A percentile compares a stretch with the other conserved stretches of the same genome.
phyloP scores from a whole-genome alignment of 1,284 basidiomycete genomes.

The Fomitopsis pinicola region DNA sequence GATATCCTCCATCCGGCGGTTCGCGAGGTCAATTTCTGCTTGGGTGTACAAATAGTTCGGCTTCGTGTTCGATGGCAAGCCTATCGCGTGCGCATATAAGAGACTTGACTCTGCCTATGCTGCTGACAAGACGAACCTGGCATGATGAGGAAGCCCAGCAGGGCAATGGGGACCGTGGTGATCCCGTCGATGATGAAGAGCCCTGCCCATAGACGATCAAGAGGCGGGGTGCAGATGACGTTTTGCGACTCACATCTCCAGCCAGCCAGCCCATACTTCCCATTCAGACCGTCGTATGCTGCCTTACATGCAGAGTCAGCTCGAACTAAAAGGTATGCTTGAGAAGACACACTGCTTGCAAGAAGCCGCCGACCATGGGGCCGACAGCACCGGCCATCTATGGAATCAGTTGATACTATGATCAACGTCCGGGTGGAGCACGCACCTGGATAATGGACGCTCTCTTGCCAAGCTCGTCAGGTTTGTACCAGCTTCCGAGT shows the following conservation, averaged over 20 bases:
- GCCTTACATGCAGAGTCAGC: conserved; percentile 20
- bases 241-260: conserved; percentile 35
- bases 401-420: not conserved
- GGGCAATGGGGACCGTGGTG: conserved; percentile 38
- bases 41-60: conserved; percentile 31
- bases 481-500: conserved; percentile 40
- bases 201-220: conserved; percentile 18
- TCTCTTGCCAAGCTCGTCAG: conserved; percentile 36
- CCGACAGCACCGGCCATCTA: conserved; percentile 36
- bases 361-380: conserved; percentile 37
- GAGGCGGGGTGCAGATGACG: not conserved
- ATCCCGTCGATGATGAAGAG: conserved; percentile 43
- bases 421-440: not conserved
- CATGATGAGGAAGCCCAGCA: conserved; percentile 38
- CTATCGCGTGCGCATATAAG: conserved; percentile 8
- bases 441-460: conserved; percentile 39
- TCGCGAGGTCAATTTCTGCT: conserved; percentile 36
- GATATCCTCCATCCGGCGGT: conserved; percentile 32
- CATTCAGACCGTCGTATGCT: conserved; percentile 39
- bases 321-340: no score
- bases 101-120: no score
- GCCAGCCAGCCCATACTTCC: conserved; percentile 36
- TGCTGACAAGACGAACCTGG: conserved; percentile 30
- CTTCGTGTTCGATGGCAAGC: conserved; percentile 32
- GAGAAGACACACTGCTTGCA: conserved; percentile 28